Conservation (phyloP, 805 yeast genomes). For the Starmerella vaccinii region DNA sequence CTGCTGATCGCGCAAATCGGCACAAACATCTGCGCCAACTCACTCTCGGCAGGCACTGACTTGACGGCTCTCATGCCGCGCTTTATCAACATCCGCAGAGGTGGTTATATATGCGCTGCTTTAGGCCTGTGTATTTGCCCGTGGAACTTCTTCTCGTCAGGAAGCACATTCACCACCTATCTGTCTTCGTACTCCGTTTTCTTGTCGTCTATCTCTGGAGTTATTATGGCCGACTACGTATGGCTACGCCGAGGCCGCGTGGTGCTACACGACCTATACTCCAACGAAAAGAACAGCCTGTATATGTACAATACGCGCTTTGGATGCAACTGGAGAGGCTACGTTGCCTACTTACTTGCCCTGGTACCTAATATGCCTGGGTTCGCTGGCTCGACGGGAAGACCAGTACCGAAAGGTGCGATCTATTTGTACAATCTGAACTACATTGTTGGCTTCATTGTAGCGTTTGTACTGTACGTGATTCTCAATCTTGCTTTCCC, state of each 20-base stretch:
- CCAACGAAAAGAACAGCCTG: slow-evolving; percentile 35
- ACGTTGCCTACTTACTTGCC: slow-evolving; percentile 68
- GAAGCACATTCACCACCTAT: slow-evolving; percentile 68
- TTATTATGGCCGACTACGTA: slow-evolving; percentile 49
- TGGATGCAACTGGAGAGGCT: slow-evolving; percentile 80
- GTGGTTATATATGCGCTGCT: slow-evolving; percentile 65
- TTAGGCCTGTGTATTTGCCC: slow-evolving; percentile 67
- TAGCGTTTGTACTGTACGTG: slow-evolving; percentile 48
- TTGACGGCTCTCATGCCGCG: slow-evolving; percentile 40
- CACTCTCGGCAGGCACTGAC: slow-evolving; percentile 42
- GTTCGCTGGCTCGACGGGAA: slow-evolving; percentile 68
- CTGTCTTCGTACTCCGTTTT: slow-evolving; percentile 74
- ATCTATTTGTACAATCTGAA: slow-evolving; percentile 59
- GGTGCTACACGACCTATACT: slow-evolving; percentile 53
- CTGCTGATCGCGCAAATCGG: slow-evolving; percentile 47
- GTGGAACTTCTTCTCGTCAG: slow-evolving; percentile 64
- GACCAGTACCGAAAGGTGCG: slow-evolving; percentile 73
- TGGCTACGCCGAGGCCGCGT: slow-evolving; percentile 66
- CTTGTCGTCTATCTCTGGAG: slow-evolving; percentile 75
- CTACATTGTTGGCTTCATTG: slow-evolving; percentile 64
- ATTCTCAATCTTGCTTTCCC: slow-evolving; percentile 30
- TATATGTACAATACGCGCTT: slow-evolving; percentile 48
- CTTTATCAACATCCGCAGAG: slow-evolving; percentile 56
- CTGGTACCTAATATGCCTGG: slow-evolving; percentile 79
- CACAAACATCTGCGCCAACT: slow-evolving; percentile 41